phyloP scores from a whole-genome alignment of 2,329 filamentous ascomycete genomes.

The Bipolaris victoriae region DNA sequence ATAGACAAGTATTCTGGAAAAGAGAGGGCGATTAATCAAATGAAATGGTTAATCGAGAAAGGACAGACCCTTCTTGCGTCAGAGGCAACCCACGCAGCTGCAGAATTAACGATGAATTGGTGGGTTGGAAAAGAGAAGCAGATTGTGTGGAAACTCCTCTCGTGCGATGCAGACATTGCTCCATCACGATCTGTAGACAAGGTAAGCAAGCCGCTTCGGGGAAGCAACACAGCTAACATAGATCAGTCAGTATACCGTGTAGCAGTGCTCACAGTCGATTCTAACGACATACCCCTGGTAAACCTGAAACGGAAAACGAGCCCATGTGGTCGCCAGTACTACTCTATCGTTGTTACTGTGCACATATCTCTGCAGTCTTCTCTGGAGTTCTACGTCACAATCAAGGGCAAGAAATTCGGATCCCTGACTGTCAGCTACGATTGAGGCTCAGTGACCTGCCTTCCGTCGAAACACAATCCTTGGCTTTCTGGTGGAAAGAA shows the following conservation, averaged over 20 bases:
- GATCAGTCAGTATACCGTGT: constrained; percentile 17
- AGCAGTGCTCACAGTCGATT: constrained; percentile 14
- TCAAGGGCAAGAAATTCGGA: constrained; percentile 18
- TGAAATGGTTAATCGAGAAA: constrained; percentile 23
- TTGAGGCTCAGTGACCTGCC: background rate
- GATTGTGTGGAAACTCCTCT: background rate
- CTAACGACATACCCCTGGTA: constrained; percentile 14
- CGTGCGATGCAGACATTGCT: background rate
- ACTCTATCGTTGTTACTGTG: background rate
- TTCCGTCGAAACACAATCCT: background rate
- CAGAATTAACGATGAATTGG: background rate
- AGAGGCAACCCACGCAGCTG: constrained; percentile 7
- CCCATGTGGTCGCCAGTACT: background rate
- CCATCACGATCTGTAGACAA: background rate
- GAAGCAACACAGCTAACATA: background rate
- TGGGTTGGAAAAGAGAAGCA: background rate
- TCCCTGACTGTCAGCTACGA: constrained; percentile 24
- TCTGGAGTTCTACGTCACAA: constrained; percentile 24
- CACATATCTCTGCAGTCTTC: constrained; percentile 25
- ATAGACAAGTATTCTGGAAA: background rate
- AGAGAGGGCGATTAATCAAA: constrained; percentile 11
- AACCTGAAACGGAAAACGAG: background rate
- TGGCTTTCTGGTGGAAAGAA: too few species aligned
- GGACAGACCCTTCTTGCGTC: constrained; percentile 23
- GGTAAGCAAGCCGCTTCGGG: background rate